phyloP scores from a whole-genome alignment of 2,329 filamentous ascomycete genomes.

The Emergomyces pasteurianus region DNA sequence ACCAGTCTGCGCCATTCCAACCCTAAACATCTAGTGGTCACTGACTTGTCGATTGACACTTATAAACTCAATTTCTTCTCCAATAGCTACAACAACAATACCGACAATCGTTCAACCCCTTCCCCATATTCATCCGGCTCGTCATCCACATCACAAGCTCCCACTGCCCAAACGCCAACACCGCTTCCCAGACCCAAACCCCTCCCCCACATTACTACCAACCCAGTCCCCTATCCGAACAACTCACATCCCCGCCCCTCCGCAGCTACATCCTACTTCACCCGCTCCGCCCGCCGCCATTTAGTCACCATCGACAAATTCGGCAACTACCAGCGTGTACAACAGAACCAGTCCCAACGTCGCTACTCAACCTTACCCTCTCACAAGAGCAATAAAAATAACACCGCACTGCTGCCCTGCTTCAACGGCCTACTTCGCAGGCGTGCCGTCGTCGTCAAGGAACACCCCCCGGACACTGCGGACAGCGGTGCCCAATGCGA shows the following conservation, averaged over 20 bases:
- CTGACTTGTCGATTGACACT: background rate
- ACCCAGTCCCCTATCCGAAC: background rate
- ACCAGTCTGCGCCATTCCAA: background rate
- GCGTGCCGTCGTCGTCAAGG: background rate
- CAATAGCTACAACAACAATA: background rate
- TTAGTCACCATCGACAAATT: slow-evolving; percentile 6
- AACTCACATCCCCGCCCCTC: background rate
- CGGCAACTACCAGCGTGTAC: slow-evolving; percentile 3
- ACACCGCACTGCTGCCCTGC: background rate
- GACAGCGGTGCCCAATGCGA: background rate
- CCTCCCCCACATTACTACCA: background rate
- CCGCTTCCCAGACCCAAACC: background rate
- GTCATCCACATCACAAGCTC: background rate
- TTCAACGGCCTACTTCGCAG: background rate
- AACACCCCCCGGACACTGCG: background rate
- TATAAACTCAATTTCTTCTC: background rate
- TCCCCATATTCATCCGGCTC: background rate
- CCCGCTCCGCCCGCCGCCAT: slow-evolving; percentile 2
- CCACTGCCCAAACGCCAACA: background rate
- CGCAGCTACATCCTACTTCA: background rate
- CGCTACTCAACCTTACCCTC: background rate
- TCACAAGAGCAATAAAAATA: background rate
- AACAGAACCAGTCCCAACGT: background rate
- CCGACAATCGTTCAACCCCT: background rate
- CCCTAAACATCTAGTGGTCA: background rate